A percentile compares a stretch with the other conserved stretches of the same genome.
phyloP scores from a whole-genome alignment of 371 early-diverging fungal genomes.

The Nosema muscidifuracis region DNA sequence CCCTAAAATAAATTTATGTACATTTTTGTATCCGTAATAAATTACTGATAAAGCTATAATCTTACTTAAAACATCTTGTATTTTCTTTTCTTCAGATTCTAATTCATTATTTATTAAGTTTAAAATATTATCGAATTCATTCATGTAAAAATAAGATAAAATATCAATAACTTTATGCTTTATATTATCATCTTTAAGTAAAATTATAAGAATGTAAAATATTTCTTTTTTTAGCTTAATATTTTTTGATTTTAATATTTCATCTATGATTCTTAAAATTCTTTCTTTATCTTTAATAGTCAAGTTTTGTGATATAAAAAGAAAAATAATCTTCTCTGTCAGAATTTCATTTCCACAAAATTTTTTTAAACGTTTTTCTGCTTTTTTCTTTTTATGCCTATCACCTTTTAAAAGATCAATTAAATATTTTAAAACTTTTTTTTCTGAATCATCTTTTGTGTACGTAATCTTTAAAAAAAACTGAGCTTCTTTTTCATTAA shows the following conservation, averaged over 20 bases:
- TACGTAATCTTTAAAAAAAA: not conserved
- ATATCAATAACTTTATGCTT: not conserved
- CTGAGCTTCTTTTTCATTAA: not conserved
- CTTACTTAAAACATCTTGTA: not conserved
- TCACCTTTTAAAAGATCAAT: not conserved
- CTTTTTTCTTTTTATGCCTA: not conserved
- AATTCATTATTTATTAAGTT: not conserved
- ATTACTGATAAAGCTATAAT: not conserved
- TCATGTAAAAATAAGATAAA: not conserved
- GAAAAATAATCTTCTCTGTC: not conserved
- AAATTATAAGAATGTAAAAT: not conserved
- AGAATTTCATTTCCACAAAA: not conserved
- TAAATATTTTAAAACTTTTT: not conserved
- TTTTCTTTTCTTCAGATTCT: not conserved
- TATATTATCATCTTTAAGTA: not conserved
- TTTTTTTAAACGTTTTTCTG: not conserved
- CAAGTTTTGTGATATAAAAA: not conserved
- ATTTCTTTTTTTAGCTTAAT: not conserved
- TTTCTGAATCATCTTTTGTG: not conserved
- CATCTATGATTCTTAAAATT: not conserved
- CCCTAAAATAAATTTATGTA: not conserved
- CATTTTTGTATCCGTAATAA: not conserved
- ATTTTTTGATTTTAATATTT: not conserved
- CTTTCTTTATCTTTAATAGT: not conserved
- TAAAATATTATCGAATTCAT: not conserved